Base-by-base conservation (phyloP, 345 rosid genomes). In the Noccaea bulbosa region DNA sequence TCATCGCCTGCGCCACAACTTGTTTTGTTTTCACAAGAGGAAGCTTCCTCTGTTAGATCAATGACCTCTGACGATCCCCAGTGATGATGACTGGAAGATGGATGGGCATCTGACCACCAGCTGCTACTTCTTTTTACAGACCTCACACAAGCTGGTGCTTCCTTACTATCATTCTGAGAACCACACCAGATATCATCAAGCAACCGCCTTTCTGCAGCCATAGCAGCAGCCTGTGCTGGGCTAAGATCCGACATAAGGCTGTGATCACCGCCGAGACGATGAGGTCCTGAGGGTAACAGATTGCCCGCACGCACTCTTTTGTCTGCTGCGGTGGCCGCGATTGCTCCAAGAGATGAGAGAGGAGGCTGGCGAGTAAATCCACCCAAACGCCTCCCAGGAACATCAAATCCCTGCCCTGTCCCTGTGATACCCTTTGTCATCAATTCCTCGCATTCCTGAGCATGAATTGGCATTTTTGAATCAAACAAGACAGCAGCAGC, bases 151-250 rank as follows among this genome's bases (percentile, higher is more conserved):
- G 34, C 24, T 9, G 70, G 62, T 46, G 22, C 22, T 20, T 81
- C 84, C 66, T 65, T 76, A 14, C 62, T 17, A 48, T 73, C 46
- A 61, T 70, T 74, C 60, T 79, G 83, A 53, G 95, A 94, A 65
- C 85, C 97, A 68, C 97, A 89, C 93, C 97, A 87, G 11, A 94
- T 75, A 61, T 89, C 96, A 82, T 91, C 96, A 77, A 82, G 86
- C 12, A 85, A 67, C 66, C 97, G 81, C 75, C 96, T 94, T 87
- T 91, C 97, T 11, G 96, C 95, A 51, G 97, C 99, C 96, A 91
- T 89, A 3, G 95, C 96, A 59, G 96, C 96, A 54, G 97, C 99
- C 81, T 91, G 97, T 24, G 82, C 65, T 53, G 97, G 99, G 78
- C 86, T 89, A 49, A 91, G 96, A 34, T 87, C 87, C 61, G 37